phyloP scores from a whole-genome alignment of 768 basidiomycete genomes.

The Thelephora ganbajun region DNA sequence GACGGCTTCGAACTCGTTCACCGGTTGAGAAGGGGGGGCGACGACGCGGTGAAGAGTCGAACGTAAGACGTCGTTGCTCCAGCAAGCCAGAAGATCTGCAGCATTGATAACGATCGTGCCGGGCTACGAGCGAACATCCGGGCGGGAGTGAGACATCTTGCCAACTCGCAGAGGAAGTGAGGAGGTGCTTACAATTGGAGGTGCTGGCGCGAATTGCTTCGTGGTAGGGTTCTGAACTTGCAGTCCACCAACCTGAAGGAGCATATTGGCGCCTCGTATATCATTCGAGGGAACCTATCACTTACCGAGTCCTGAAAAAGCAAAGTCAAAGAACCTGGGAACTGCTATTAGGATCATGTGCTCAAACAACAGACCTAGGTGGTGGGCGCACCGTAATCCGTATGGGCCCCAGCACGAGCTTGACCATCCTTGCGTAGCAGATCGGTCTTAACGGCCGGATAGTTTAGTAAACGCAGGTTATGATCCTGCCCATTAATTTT shows the following conservation, averaged over 20 bases:
- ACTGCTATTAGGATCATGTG: no score
- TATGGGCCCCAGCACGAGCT: conserved; percentile 73
- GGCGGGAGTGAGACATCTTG: neutral
- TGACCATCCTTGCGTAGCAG: conserved; percentile 50
- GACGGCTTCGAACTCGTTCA: conserved; percentile 5
- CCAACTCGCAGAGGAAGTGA: no score
- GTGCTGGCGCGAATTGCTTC: conserved; percentile 53
- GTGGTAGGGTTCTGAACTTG: conserved; percentile 77
- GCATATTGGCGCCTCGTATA: neutral
- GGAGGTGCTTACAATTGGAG: conserved; percentile 54
- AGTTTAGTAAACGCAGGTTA: conserved; percentile 68
- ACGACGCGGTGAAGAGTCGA: conserved; percentile 18
- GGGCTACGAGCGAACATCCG: conserved; percentile 8
- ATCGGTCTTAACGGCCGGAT: conserved; percentile 57
- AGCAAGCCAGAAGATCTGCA: conserved; percentile 27
- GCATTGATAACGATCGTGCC: conserved; percentile 21
- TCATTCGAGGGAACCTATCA: neutral
- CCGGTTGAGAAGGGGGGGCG: conserved; percentile 9
- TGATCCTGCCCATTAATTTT: conserved; percentile 68
- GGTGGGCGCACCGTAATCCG: conserved; percentile 25
- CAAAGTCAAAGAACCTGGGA: conserved; percentile 53
- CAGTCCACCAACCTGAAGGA: conserved; percentile 53
- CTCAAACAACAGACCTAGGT: no score
- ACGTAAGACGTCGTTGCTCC: conserved; percentile 43
- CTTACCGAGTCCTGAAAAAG: conserved; percentile 65